Evolutionary conservation across 306 rosid genomes (phyloP).

Genomic region (Sechiopsis laciniata): DNA sequence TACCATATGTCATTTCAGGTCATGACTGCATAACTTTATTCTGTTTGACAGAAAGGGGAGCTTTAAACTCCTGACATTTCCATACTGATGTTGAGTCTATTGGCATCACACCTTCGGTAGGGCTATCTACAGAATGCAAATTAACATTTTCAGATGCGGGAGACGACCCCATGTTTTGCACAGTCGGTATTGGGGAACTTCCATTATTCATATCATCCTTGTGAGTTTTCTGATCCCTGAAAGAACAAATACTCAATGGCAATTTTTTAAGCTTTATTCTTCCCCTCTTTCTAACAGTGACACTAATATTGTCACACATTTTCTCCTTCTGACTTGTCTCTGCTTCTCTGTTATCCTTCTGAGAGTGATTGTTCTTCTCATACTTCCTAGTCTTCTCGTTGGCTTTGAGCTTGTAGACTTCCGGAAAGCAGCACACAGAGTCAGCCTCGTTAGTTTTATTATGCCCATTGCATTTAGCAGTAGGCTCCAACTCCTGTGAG

Average conservation of each 20-base stretch:
- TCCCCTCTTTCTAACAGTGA: slow-evolving; percentile 74
- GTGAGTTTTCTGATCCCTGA: slow-evolving; percentile 51
- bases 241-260: slow-evolving; percentile 70
- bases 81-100: slow-evolving; percentile 58
- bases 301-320: slow-evolving; percentile 40
- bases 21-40: slow-evolving; percentile 72
- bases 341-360: slow-evolving; percentile 49
- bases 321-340: slow-evolving; percentile 64
- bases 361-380: slow-evolving; percentile 43
- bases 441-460: slow-evolving; percentile 37
- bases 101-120: slow-evolving; percentile 50
- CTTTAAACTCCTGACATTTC: slow-evolving; percentile 80
- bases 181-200: slow-evolving; percentile 36
- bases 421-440: slow-evolving; percentile 47
- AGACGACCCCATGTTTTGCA: slow-evolving; percentile 38
- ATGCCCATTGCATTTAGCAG: slow-evolving; percentile 50
- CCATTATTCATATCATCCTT: slow-evolving; percentile 51
- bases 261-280: slow-evolving; percentile 78
- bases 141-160: slow-evolving; percentile 41
- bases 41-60: slow-evolving; percentile 64
- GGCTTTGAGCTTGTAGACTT: slow-evolving; percentile 49
- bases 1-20: slow-evolving; percentile 32
- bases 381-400: slow-evolving; percentile 39
- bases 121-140: slow-evolving; percentile 52
- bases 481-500: slow-evolving; percentile 40